These are phyloP conservation scores for Boehmeria nivea DNA, from an alignment of 306 rosid genomes.

Conservation along the genomic window DNA sequence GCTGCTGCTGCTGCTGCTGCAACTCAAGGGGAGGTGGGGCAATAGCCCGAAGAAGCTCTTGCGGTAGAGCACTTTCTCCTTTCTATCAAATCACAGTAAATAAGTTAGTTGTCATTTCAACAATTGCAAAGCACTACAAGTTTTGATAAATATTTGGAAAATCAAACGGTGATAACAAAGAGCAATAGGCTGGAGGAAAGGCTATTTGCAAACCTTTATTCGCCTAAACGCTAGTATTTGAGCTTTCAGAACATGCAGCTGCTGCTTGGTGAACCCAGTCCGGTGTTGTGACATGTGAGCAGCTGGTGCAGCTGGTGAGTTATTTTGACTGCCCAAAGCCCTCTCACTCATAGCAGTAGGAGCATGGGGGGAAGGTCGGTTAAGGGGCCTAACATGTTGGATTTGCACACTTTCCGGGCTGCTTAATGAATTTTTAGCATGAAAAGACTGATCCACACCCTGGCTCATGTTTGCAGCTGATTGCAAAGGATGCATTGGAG, in stretches of 20 bases:
- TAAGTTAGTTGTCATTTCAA: constrained; percentile 12
- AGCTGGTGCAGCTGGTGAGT: constrained; percentile 48
- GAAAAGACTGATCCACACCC: constrained; percentile 49
- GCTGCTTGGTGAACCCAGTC: constrained; percentile 72
- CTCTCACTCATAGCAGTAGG: constrained; percentile 49
- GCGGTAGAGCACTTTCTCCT: constrained; percentile 90
- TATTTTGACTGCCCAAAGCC: constrained; percentile 40
- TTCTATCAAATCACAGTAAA: constrained; percentile 51
- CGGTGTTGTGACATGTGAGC: constrained; percentile 49
- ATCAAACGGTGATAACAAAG: constrained; percentile 2
- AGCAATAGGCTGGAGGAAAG: background rate
- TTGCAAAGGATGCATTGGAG: constrained; percentile 52
- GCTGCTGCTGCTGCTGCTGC: constrained; percentile 32
- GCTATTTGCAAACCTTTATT: constrained; percentile 58
- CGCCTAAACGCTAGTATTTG: constrained; percentile 96
- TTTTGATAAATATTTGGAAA: background rate
- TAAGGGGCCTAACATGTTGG: constrained; percentile 53
- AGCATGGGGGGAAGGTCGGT: constrained; percentile 59
- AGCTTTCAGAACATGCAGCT: constrained; percentile 92
- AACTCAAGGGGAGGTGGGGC: constrained; percentile 82
- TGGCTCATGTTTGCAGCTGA: constrained; percentile 49
- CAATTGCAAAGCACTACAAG: constrained; percentile 2
- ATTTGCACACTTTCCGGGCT: constrained; percentile 51
- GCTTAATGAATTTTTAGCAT: constrained; percentile 37
- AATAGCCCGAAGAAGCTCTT: constrained; percentile 87